phyloP scores from a whole-genome alignment of 768 basidiomycete genomes.

The Pisolithus marmoratus region DNA sequence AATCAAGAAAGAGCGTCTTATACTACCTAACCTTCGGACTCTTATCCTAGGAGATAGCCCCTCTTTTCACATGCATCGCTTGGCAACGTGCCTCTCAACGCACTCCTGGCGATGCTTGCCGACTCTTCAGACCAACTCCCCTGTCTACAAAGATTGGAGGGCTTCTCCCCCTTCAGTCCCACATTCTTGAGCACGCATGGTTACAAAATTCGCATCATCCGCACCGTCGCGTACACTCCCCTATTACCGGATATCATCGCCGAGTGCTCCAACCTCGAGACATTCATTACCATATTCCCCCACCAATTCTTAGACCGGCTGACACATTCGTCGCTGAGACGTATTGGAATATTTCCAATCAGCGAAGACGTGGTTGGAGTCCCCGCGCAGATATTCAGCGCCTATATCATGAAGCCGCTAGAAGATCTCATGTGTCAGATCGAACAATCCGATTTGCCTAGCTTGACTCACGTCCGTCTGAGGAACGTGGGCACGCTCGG shows the following conservation, averaged over 20 bases:
- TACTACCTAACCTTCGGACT: slow-evolving; percentile 35
- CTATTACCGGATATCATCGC: slow-evolving; percentile 34
- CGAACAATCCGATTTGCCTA: slow-evolving; percentile 30
- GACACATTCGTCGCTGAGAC: slow-evolving; percentile 33
- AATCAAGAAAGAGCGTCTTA: slow-evolving; percentile 17
- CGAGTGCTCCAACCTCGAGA: slow-evolving; percentile 37
- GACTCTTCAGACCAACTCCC: slow-evolving; percentile 33
- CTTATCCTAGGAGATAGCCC: slow-evolving; percentile 35
- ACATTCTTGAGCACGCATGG: slow-evolving; percentile 39
- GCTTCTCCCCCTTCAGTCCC: slow-evolving; percentile 36
- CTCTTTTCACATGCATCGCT: slow-evolving; percentile 29
- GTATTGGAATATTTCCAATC: slow-evolving; percentile 42
- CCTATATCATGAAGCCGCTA: slow-evolving; percentile 37
- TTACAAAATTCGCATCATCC: slow-evolving; percentile 35
- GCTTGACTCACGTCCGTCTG: slow-evolving; percentile 33
- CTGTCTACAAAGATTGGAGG: slow-evolving; percentile 36
- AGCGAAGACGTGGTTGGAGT: slow-evolving; percentile 33
- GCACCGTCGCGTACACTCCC: slow-evolving; percentile 30
- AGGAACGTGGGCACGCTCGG: slow-evolving; percentile 36
- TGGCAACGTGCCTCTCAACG: slow-evolving; percentile 34
- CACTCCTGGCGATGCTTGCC: slow-evolving; percentile 34
- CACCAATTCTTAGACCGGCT: slow-evolving; percentile 30
- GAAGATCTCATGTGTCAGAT: slow-evolving; percentile 34
- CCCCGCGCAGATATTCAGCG: slow-evolving; percentile 31
- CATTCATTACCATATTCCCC: slow-evolving; percentile 34